These are phyloP conservation scores for Moesziomyces aphidis DNA, from an alignment of 1,284 basidiomycete genomes.

Conservation along the genomic window DNA sequence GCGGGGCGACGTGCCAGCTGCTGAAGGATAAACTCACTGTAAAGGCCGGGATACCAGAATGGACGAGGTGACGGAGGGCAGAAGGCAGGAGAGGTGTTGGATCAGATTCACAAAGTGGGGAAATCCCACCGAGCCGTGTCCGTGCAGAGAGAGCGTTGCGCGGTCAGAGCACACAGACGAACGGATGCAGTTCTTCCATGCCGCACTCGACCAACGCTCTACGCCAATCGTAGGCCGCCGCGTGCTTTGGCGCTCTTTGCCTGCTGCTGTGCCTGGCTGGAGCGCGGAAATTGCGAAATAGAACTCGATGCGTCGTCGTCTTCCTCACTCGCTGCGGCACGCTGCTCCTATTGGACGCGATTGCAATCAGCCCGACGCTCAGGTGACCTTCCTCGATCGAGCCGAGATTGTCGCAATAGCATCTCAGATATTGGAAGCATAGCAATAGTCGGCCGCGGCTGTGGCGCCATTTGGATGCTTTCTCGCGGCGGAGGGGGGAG, in stretches of 20 bases:
- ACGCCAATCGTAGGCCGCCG: background rate
- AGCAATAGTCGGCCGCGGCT: too few relatives aligned
- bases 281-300: background rate
- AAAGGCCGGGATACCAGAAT: background rate
- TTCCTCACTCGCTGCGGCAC: too few relatives aligned
- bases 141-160: too few relatives aligned
- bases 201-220: background rate
- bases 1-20: too few relatives aligned
- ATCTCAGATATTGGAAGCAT: too few relatives aligned
- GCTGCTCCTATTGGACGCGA: too few relatives aligned
- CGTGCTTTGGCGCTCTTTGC: background rate
- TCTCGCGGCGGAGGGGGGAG: too few relatives aligned
- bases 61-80: background rate
- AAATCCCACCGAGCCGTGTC: constrained; percentile 1
- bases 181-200: constrained; percentile 7
- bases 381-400: too few relatives aligned
- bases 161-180: background rate
- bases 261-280: background rate
- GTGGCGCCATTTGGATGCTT: too few relatives aligned
- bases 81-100: background rate
- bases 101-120: background rate
- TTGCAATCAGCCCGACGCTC: too few relatives aligned
- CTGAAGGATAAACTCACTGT: background rate
- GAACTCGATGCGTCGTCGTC: too few relatives aligned
- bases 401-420: too few relatives aligned